Base-by-base conservation (phyloP, 257 asterid genomes). In the Capsicum pubescens region DNA sequence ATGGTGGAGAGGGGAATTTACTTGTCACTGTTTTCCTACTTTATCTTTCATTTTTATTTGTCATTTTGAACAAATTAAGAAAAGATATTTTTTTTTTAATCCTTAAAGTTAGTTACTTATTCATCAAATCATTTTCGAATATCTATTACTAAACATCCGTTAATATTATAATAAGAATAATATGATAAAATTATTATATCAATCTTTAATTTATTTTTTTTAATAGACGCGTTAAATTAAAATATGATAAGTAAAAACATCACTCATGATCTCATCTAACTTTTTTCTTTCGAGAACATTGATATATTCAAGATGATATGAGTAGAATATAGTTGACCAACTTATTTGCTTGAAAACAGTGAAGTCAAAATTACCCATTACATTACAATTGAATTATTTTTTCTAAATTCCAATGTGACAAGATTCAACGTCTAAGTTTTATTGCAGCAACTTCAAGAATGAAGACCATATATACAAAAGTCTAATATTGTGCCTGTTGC, bases 351-450 rank as follows among this genome's bases (percentile, higher is more conserved):
- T 14, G 81, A 76, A 13, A 26, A 2, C 3, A 26, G 81, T 76
- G 59, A 76, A 76, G 81, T 76, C 81, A 76, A 76, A 76, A 26
- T 76, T 76, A 52, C 81, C n/a, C 48, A 74, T 74, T 74, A 74
- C 11, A 48, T 48, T 48, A 11, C 2, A 68, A 39, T 68, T 67
- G 15, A 68, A 68, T 36, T 15, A 69, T 16, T 70, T 61, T 61
- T 61, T 0, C 6, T 42, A 70, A 16, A 2, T 17, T 70, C 1
- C 8, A 70, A 42, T 17, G 78, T 42, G 42, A 74, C 80, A 19
- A 21, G 59, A 74, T 48, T 74, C 44, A 74, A 74, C 44, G 44
- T 74, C n/a, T 46, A 39, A 48, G 7, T 7, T 19, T 72, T 48
- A 72, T 72, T 46, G 81, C 48, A 76, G 46, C 63, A 26, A 76